Evolutionary conservation across 257 asterid species (phyloP).

Genomic region (Ophiorrhiza pumila): DNA sequence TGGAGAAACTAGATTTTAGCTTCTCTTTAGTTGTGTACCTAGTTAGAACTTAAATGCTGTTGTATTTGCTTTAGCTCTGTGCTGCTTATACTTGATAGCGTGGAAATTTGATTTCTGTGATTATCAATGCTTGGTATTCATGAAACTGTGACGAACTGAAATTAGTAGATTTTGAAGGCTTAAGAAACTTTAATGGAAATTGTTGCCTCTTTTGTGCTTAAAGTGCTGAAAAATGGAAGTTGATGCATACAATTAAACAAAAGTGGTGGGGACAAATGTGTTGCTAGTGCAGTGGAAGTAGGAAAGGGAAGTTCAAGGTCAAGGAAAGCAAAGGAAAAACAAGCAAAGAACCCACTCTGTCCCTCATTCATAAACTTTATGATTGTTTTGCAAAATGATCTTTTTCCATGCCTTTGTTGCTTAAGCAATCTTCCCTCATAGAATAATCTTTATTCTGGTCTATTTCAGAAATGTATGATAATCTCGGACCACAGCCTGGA

Average conservation of each 20-base stretch:
- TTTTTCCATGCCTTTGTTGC: not conserved
- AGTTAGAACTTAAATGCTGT: not conserved
- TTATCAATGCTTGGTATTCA: not conserved
- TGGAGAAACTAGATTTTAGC: not conserved
- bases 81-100: not conserved
- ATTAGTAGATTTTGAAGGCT: not conserved
- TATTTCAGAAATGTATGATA: slow-evolving; percentile 35
- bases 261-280: not conserved
- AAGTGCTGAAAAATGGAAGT: not conserved
- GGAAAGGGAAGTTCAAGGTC: not conserved
- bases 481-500: slow-evolving; percentile 28
- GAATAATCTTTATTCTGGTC: not conserved
- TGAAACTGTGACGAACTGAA: not conserved
- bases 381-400: not conserved
- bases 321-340: not conserved
- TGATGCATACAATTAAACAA: not conserved
- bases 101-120: not conserved
- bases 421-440: not conserved
- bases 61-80: not conserved
- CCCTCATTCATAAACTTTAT: not conserved
- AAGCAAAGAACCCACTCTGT: not conserved
- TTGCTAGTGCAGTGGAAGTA: not conserved
- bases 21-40: not conserved
- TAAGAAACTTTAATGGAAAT: not conserved
- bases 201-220: not conserved